Conservation (phyloP, 2,329 filamentous ascomycete species). For the Akanthomyces dipterigenus region DNA sequence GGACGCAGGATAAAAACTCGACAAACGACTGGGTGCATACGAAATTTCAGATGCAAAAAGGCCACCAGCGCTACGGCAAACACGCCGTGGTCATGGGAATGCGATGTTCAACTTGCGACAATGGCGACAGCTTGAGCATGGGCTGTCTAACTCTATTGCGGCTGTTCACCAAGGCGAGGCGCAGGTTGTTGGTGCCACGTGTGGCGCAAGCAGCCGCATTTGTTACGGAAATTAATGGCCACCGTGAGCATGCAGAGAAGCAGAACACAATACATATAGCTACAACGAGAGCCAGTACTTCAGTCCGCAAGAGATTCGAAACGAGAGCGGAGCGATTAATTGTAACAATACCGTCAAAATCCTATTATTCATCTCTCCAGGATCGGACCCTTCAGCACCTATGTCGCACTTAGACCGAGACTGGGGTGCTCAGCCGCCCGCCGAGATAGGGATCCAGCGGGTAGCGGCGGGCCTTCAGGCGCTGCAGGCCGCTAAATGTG, state of each 20-base stretch:
- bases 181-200: constrained; percentile 5
- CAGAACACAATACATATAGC: not conserved
- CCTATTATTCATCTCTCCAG: not conserved
- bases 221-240: not conserved
- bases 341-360: not conserved
- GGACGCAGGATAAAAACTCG: not conserved
- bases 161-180: not conserved
- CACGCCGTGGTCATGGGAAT: not conserved
- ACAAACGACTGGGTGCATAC: not conserved
- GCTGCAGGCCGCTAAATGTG: not conserved
- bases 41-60: not conserved
- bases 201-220: constrained; percentile 1
- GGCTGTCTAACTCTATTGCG: not conserved
- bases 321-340: too few relatives aligned
- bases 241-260: not conserved
- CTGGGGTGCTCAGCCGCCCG: not conserved
- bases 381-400: not conserved
- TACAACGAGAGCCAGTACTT: not conserved
- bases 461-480: constrained; percentile 12
- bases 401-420: not conserved
- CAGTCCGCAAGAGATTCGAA: too few relatives aligned
- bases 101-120: not conserved
- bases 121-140: constrained; percentile 8
- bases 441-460: constrained; percentile 14
- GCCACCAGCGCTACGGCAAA: not conserved